Percentiles rank a stretch among this genome's conserved stretches.
Conservation (phyloP, 2,329 filamentous ascomycete genomes). For the Botrytis aclada region DNA sequence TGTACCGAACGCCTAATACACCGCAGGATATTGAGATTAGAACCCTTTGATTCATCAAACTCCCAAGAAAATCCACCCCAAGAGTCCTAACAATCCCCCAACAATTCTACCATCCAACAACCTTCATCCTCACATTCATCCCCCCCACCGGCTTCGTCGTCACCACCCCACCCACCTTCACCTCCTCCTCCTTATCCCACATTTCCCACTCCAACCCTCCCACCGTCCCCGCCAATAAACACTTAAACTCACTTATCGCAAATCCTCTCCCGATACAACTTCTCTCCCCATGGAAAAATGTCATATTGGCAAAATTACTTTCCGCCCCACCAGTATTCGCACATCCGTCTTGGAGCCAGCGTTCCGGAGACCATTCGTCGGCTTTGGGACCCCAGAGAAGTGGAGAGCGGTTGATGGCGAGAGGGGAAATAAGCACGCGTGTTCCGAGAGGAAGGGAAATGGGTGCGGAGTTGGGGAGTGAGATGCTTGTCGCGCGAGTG, state of each 20-base stretch:
- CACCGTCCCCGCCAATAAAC: slow-evolving; percentile 7
- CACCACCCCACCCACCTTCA: slow-evolving; percentile 57
- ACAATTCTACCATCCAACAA: background rate
- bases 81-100: no score
- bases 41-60: background rate
- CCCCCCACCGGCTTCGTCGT: slow-evolving; percentile 29
- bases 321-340: slow-evolving; percentile 60
- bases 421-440: slow-evolving; percentile 51
- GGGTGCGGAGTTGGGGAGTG: slow-evolving; percentile 53
- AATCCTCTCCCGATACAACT: slow-evolving; percentile 82
- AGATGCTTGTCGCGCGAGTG: slow-evolving; percentile 53
- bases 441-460: slow-evolving; percentile 58
- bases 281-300: slow-evolving; percentile 80
- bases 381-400: slow-evolving; percentile 61
- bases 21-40: background rate
- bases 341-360: slow-evolving; percentile 44
- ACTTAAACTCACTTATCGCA: slow-evolving; percentile 69
- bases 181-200: slow-evolving; percentile 39
- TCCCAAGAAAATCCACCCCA: background rate
- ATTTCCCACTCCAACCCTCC: slow-evolving; percentile 24
- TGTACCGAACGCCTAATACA: background rate
- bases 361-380: slow-evolving; percentile 56
- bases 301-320: slow-evolving; percentile 75
- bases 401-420: slow-evolving; percentile 54
- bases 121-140: slow-evolving; percentile 18